These are phyloP conservation scores for Parasitella parasitica DNA, from an alignment of 371 early-diverging fungal species.

Conservation along the genomic window DNA sequence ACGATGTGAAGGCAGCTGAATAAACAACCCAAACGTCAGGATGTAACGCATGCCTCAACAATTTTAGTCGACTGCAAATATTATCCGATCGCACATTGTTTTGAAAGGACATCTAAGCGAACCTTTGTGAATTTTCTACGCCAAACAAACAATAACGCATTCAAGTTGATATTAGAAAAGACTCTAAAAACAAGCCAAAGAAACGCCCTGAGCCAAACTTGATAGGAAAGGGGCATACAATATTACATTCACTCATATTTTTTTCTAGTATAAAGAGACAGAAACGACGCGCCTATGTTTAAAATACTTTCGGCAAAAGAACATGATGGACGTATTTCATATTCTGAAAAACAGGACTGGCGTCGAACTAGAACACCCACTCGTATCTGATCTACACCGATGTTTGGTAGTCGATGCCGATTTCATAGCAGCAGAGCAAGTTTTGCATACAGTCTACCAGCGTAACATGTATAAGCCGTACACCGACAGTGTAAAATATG, in stretches of 20 bases:
- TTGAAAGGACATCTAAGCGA: not conserved
- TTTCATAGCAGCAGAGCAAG: conserved; percentile 69
- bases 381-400: conserved; percentile 73
- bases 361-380: conserved; percentile 74
- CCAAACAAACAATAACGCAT: no score
- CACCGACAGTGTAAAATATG: conserved; percentile 65
- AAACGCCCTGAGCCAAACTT: not conserved
- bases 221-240: not conserved
- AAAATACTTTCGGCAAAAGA: conserved; percentile 86
- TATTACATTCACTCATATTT: no score
- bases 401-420: conserved; percentile 70
- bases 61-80: not conserved
- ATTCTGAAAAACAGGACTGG: conserved; percentile 63
- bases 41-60: no score
- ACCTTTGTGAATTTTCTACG: no score
- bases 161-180: not conserved
- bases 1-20: no score
- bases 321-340: conserved; percentile 71
- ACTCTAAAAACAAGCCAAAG: not conserved
- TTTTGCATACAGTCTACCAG: conserved; percentile 59
- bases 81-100: not conserved
- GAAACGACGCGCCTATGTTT: conserved; percentile 83
- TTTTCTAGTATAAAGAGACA: conserved; percentile 60
- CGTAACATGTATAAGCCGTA: conserved; percentile 70
- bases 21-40: no score